Evolutionary conservation across 495 filamentous ascomycete genomes (phyloP), one percentile per base, ranked within the genome.

Genomic region (Daldinia loculata): DNA sequence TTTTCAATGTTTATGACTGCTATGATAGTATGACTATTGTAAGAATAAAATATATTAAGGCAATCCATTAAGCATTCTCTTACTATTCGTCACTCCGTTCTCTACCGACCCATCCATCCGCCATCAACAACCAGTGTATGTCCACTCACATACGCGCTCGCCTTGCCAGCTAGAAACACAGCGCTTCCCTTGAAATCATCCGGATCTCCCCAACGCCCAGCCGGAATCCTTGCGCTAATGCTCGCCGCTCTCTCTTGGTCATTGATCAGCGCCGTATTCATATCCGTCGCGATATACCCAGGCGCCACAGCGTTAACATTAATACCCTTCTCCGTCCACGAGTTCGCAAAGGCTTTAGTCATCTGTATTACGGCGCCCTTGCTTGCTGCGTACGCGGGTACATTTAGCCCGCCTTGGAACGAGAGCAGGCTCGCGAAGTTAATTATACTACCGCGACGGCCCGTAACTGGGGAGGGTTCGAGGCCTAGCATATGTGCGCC

Each of bases 401-500:
- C 93, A 0, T 91, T 97, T 45, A 97, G 83, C 0, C 95, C 94
- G 56, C 95, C 94, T 74, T 97, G 94, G 86, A 96, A 98, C 41
- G 90, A 90, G 0, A 97, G 86, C 11, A 97, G 85, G 0, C 88
- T 92, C 5, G 90, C 93, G 69, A 96, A 87, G 80, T 97, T 98
- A 82, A 98, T 91, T 75, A 97, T 92, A 58, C 85, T 86, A 2
- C 94, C 94, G 12, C 87, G 81, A 3, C 88, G 87, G 12, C 89
- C 88, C 0, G 82, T 83, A 6, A 79, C 77, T 14, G 84, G 76
- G 11, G 86, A 85, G 0, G 84, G 81, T 2, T 83, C 76, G 0
- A 88, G 89, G 6, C 78, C 70, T 2, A 97, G 86, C 83, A 97
- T 91, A 79, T 95, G 92, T n/a, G 89, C 89, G 56, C 92, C 94